These are phyloP conservation scores for Ogataea corticis DNA, from an alignment of 805 yeast genomes.

Conservation along the genomic window DNA sequence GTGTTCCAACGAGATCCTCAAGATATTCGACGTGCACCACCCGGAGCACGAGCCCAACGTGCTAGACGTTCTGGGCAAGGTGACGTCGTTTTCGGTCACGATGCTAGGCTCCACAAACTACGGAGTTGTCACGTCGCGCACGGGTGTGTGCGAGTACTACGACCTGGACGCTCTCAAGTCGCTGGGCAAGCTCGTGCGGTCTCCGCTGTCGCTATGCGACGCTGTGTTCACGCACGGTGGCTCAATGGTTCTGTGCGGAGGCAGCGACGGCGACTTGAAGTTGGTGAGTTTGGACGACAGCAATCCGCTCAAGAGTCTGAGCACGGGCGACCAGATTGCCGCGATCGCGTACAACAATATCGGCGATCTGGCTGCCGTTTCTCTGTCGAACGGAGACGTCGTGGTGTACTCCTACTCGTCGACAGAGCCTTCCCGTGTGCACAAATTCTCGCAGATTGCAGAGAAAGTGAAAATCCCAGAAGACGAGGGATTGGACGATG, in stretches of 20 bases:
- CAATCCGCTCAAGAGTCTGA: constrained; percentile 32
- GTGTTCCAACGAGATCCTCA: constrained; percentile 57
- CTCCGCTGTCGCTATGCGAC: constrained; percentile 51
- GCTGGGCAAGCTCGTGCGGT: constrained; percentile 40
- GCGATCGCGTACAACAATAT: constrained; percentile 56
- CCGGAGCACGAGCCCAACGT: constrained; percentile 63
- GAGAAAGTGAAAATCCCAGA: constrained; percentile 43
- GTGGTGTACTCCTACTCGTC: constrained; percentile 56
- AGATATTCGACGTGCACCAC: constrained; percentile 46
- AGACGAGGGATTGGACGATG: constrained; percentile 35
- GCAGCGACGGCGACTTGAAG: constrained; percentile 61
- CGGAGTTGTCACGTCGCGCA: constrained; percentile 38
- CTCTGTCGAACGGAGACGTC: constrained; percentile 60
- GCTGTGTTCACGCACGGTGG: constrained; percentile 62
- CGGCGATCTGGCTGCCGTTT: constrained; percentile 57
- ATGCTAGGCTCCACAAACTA: constrained; percentile 19
- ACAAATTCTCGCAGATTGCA: constrained; percentile 40
- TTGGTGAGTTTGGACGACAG: constrained; percentile 45
- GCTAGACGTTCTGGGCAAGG: constrained; percentile 48
- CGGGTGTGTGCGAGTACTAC: constrained; percentile 45
- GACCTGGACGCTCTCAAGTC: constrained; percentile 31
- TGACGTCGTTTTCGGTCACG: constrained; percentile 42
- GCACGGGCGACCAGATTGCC: constrained; percentile 55
- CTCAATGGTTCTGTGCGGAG: constrained; percentile 57
- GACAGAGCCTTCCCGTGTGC: constrained; percentile 52